Evolutionary conservation across 2,329 filamentous ascomycete genomes (phyloP).

Genomic region (Teratosphaeria gauchensis): DNA sequence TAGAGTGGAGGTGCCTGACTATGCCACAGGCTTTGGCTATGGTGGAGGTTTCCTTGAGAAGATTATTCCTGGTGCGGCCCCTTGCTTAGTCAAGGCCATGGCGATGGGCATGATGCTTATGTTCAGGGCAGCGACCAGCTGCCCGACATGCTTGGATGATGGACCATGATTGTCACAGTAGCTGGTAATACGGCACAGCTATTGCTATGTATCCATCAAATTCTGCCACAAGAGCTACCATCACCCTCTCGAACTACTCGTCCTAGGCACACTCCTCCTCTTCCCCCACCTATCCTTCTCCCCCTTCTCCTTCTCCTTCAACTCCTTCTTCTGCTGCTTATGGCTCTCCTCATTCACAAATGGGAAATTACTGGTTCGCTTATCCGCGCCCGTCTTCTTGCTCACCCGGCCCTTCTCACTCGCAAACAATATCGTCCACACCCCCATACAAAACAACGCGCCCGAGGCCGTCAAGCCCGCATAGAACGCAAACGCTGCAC

Average conservation of each 20-base stretch:
- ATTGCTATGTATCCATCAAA: background rate
- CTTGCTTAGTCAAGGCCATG: background rate
- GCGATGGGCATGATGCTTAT: background rate
- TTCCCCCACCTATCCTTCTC: constrained; percentile 6
- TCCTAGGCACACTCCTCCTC: constrained; percentile 15
- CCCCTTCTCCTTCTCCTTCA: constrained; percentile 10
- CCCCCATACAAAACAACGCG: constrained; percentile 49
- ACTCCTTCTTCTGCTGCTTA: constrained; percentile 23
- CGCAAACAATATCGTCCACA: constrained; percentile 56
- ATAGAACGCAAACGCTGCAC: constrained; percentile 35
- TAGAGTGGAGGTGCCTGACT: background rate
- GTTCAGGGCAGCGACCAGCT: background rate
- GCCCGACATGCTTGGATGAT: background rate
- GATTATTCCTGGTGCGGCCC: no score
- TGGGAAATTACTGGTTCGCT: constrained; percentile 56
- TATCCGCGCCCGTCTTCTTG: constrained; percentile 56
- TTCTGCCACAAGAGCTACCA: background rate
- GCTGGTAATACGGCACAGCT: background rate
- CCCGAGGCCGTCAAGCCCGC: constrained; percentile 51
- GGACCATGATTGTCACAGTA: background rate
- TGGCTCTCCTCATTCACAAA: constrained; percentile 45
- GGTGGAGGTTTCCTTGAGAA: background rate
- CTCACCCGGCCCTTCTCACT: constrained; percentile 47
- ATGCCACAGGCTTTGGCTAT: background rate
- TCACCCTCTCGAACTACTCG: constrained; percentile 1